Base-by-base conservation (phyloP, 2,329 filamentous ascomycete species). In the Sordariomycetes sp. region DNA sequence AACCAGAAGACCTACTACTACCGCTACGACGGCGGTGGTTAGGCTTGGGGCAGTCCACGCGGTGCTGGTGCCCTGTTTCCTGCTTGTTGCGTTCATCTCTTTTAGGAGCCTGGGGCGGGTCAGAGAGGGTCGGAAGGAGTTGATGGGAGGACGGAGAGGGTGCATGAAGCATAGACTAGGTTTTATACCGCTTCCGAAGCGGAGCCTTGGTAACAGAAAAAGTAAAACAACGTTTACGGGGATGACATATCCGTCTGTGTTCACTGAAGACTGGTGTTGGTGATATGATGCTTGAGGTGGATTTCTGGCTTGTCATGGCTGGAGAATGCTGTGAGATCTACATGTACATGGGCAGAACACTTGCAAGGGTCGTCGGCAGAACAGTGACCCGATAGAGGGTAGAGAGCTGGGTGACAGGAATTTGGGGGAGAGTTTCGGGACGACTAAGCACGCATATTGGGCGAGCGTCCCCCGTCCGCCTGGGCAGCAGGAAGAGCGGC, bases 1-100 rank as follows among this genome's bases (percentile, higher is more conserved):
- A 81, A 81, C 76, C 90, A 95, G 70, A 80, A 81, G 69, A 76
- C 74, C 64, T 82, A 80, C 71, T 79, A 79, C 67, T 80, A 80
- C 73, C 77, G 71, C 57, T 76, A 75, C 63, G 67, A 72, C 61
- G 69, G 69, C 58, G 74, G 74, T 68, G 74, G 74, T 71, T 76
- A 67, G 59, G 58, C 20, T 22, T 50, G 8, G 46, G 35, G 7
- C 11, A 22, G 20, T 24, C n/a, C 8, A 7, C 1, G 12, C 22
- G 24, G 53, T 40, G 28, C 32, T 32, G 40, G n/a, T 51, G 46
- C 22, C 11, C 5, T 58, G 55, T 54, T 32, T 43, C 22, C 54
- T 37, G 50, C 25, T 53, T n/a, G 20, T 24, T 37, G 40, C 37
- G 28, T 37, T 54, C 24, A 51, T 24, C 52, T 20, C n/a, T 55